Percentiles rank a stretch among this genome's conserved stretches.
These are phyloP conservation scores for Pseudogymnoascus sp. DNA, from an alignment of 2,329 filamentous ascomycete species.

Conservation along the genomic window DNA sequence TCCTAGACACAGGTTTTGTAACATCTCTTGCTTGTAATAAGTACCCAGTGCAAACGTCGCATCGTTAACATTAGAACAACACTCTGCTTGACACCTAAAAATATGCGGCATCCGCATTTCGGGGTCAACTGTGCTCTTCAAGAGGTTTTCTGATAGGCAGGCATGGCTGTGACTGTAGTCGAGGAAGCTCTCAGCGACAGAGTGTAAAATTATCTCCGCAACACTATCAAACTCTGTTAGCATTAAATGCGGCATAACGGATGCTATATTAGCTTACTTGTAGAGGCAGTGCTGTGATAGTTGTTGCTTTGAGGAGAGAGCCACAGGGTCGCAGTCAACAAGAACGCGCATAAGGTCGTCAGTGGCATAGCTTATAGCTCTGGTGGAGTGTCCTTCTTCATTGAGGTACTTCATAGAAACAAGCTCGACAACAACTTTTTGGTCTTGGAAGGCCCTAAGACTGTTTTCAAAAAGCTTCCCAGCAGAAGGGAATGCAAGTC, in stretches of 20 bases:
- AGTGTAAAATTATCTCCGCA: constrained; percentile 19
- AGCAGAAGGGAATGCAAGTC: constrained; percentile 39
- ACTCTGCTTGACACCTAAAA: background rate
- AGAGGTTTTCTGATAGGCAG: constrained; percentile 34
- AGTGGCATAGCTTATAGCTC: constrained; percentile 18
- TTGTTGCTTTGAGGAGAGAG: constrained; percentile 14
- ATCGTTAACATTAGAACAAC: no score
- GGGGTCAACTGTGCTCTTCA: constrained; percentile 32
- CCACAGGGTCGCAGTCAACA: constrained; percentile 21
- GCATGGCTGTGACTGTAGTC: constrained; percentile 26
- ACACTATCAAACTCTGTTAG: constrained; percentile 10
- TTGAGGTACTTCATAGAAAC: constrained; percentile 18
- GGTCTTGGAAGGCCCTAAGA: constrained; percentile 17
- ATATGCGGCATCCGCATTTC: constrained; percentile 12
- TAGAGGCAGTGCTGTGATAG: constrained; percentile 13
- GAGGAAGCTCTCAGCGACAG: constrained; percentile 17
- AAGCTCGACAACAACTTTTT: constrained; percentile 21
- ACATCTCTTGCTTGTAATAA: constrained; percentile 28
- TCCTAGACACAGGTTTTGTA: constrained; percentile 41
- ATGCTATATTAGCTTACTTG: background rate
- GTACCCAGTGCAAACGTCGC: no score
- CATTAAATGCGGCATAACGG: no score
- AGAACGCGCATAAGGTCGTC: constrained; percentile 18
- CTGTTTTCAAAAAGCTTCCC: constrained; percentile 27
- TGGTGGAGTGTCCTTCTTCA: constrained; percentile 15